Base-by-base conservation (phyloP, 2,329 filamentous ascomycete genomes). In the Cladosporium austrohemisphaericum region DNA sequence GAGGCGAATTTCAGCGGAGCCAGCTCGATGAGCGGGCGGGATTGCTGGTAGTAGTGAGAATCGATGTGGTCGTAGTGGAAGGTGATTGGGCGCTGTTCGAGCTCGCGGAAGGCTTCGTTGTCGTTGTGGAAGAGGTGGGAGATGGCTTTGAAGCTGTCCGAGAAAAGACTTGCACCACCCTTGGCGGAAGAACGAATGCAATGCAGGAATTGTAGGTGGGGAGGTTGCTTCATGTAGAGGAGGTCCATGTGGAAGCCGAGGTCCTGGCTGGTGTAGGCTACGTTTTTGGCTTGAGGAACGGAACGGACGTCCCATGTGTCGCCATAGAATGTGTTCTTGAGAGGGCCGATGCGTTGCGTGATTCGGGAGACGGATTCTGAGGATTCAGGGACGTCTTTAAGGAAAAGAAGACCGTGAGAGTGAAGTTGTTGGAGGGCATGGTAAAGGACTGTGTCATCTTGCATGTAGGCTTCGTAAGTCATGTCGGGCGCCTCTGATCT, bases 221-320 rank as follows among this genome's bases (percentile, higher is more conserved):
- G 92, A 2, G 88, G 83, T 43, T 88, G 80, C 11, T 78, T 72
- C 69, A 93, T 85, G 70, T 97, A 97, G 53, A 96, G 76, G 32
- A 97, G 77, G 65, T 97, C 93, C 80, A 95, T 93, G 71, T 98
- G 93, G 40, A 96, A 83, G 13, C 87, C 88, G 1, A 97, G 81
- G 61, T 84, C 84, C 41, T 84, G 78, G 61, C 79, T 84, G 1
- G 92, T 96, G 70, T 97, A 76, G 18, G 93, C 92, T 3, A 96
- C 87, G 65, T 97, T 97, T 64, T 92, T 90, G 19, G 91, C 88
- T 49, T 88, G 68, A 1, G 86, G 84, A 46, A 94, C 85, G 3
- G 84, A 88, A 47, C 83, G 80, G 10, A 97, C 92, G 67, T 96
- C 86, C 83, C 91, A 97, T 0, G 89, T 95, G 58, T 78, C 75